phyloP scores from a whole-genome alignment of 2,329 filamentous ascomycete species.

The Pseudogymnoascus sp. region DNA sequence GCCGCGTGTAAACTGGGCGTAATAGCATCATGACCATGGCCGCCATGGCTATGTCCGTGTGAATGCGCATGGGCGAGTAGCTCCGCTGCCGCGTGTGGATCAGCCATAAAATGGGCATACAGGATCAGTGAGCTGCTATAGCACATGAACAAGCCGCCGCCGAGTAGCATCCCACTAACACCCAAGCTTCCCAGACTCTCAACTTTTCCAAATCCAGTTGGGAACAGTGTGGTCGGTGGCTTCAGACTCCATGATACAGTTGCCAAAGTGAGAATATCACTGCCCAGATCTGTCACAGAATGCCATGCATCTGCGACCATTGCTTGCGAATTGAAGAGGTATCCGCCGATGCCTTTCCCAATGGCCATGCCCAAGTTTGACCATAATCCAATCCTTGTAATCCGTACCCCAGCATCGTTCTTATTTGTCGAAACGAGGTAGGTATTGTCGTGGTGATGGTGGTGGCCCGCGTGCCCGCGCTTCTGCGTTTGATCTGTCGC shows the following conservation, averaged over 20 bases:
- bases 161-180: slow-evolving; percentile 82
- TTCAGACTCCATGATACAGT: slow-evolving; percentile 91
- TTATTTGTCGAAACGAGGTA: slow-evolving; percentile 77
- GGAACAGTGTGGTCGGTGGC: slow-evolving; percentile 74
- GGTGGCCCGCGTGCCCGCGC: slow-evolving; percentile 43
- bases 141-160: slow-evolving; percentile 88
- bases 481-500: slow-evolving; percentile 26
- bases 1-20: slow-evolving; percentile 86
- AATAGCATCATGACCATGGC: slow-evolving; percentile 53
- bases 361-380: slow-evolving; percentile 93
- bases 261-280: slow-evolving; percentile 85
- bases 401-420: slow-evolving; percentile 86
- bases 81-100: slow-evolving; percentile 46
- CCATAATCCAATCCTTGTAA: slow-evolving; percentile 79
- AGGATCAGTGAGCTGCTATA: slow-evolving; percentile 63
- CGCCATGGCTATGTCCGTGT: slow-evolving; percentile 49
- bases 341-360: slow-evolving; percentile 85
- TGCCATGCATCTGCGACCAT: slow-evolving; percentile 93
- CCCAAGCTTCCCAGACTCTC: slow-evolving; percentile 90
- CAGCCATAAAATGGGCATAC: slow-evolving; percentile 64
- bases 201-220: slow-evolving; percentile 92
- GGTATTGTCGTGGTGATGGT: slow-evolving; percentile 76
- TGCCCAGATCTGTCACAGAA: slow-evolving; percentile 88
- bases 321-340: slow-evolving; percentile 88
- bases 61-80: slow-evolving; percentile 48